Base-by-base conservation (phyloP, 768 basidiomycete species). In the Tricholoma sp. region DNA sequence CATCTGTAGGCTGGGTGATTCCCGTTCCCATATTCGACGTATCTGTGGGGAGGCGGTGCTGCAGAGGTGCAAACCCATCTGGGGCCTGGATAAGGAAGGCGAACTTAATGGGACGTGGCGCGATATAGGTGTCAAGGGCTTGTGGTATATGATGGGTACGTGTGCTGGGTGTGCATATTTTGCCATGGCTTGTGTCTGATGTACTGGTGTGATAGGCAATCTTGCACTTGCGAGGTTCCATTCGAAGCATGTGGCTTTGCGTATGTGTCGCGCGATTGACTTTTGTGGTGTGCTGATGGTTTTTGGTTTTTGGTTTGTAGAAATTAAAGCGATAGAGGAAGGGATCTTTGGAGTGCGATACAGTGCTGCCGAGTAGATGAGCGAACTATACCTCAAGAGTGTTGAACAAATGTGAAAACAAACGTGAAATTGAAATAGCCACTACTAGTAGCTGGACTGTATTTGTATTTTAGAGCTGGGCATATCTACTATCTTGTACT, bases 21-120 rank as follows among this genome's bases (percentile, higher is more conserved):
- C 77, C 4, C 70, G 68, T 17, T 66, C 68, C 13, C 69, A 74
- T 5, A 63, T 83, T 24, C 66, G 66, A 53, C 63, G 69, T 17
- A 66, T 86, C 5, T 77, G 80, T 52, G 83, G 80, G 0, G 68
- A 76, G 3, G 74, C 77, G 18, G 65, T 81, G 8, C 74, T 70
- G 1, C 59, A 71, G 37, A 71, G 74, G 64, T 71, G 85, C 57
- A 75, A 78, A 53, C 73, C 76, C n/a, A 67, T 87, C 12, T 83
- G 86, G 88, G 82, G 87, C 36, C 61, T 89, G 55, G 77, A 86
- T 65, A 68, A 72, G 37, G 84, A 91, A 69, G 84, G 86, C 1
- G 85, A 89, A 64, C 61, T 84, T 24, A 71, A 76, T 17, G 80
- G 80, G 0, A 64, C 67, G 13, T 83, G 73, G 72, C 72, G 78